These are phyloP conservation scores for Hevea brasiliensis DNA, from an alignment of 345 rosid genomes.

Conservation along the genomic window DNA sequence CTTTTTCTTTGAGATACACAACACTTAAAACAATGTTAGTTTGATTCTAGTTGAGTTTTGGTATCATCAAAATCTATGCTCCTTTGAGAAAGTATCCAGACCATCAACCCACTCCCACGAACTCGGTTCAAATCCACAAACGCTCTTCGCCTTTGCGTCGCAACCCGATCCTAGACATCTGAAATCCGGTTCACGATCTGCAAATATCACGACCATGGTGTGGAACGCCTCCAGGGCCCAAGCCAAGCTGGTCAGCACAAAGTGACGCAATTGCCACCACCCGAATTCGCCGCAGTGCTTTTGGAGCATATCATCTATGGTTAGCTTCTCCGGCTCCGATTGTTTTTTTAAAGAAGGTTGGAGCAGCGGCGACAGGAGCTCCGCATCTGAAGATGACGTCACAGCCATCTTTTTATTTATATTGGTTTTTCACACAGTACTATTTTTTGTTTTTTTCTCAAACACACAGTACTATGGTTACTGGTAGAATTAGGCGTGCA, in stretches of 20 bases:
- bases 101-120: constrained; percentile 78
- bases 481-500: too few relatives aligned
- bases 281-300: constrained; percentile 90
- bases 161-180: constrained; percentile 48
- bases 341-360: constrained; percentile 1
- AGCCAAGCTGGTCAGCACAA: constrained; percentile 71
- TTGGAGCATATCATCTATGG: constrained; percentile 74
- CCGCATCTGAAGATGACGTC: constrained; percentile 19
- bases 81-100: too few relatives aligned
- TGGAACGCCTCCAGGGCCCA: constrained; percentile 96
- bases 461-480: too few relatives aligned
- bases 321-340: constrained; percentile 37
- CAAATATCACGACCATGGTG: constrained; percentile 93
- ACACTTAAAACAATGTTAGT: too few relatives aligned
- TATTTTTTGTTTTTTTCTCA: too few relatives aligned
- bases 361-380: constrained; percentile 34
- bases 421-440: too few relatives aligned
- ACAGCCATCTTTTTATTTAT: constrained; percentile 3
- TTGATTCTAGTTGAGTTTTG: too few relatives aligned
- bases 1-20: too few relatives aligned
- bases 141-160: constrained; percentile 28
- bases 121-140: constrained; percentile 54
- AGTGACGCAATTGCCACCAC: constrained; percentile 82
- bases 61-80: too few relatives aligned
- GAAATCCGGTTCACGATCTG: constrained; percentile 74